Percentiles rank a stretch among this genome's conserved stretches.
phyloP scores from a whole-genome alignment of 306 rosid genomes.

The Crataegus laevigata region DNA sequence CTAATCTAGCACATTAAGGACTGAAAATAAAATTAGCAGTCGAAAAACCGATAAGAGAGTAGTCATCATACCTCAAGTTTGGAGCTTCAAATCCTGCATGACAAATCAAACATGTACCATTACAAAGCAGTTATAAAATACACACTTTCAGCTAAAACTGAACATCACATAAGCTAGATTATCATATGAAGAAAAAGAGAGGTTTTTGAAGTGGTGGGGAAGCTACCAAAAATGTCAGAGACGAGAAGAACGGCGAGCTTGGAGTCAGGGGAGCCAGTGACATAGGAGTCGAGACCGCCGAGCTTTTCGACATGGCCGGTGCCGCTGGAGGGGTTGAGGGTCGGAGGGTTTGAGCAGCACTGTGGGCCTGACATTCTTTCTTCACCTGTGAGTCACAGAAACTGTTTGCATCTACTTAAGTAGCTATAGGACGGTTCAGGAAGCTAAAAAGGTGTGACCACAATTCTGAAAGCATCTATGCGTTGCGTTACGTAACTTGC shows the following conservation, averaged over 20 bases:
- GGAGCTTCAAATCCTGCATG: constrained; percentile 78
- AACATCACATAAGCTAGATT: background rate
- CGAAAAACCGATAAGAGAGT: background rate
- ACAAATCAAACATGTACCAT: background rate
- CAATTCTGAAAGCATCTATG: no score
- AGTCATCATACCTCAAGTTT: constrained; percentile 45
- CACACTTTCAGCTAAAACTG: background rate
- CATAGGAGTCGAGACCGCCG: constrained; percentile 33
- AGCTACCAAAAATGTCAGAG: constrained; percentile 46
- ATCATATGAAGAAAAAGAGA: background rate
- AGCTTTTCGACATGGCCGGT: constrained; percentile 45
- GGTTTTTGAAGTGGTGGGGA: background rate
- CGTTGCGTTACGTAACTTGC: no score
- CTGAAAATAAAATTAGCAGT: background rate
- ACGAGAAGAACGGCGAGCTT: constrained; percentile 45
- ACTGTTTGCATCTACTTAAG: no score
- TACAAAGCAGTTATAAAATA: background rate
- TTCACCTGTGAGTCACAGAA: background rate
- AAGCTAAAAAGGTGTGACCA: no score
- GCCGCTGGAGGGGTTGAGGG: constrained; percentile 41
- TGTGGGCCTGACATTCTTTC: constrained; percentile 47
- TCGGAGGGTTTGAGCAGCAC: constrained; percentile 70
- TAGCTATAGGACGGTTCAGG: no score
- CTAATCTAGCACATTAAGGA: background rate
- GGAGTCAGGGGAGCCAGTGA: constrained; percentile 49